phyloP scores from a whole-genome alignment of 1,139 yeast genomes.

The Lodderomyces metapsilosis region DNA sequence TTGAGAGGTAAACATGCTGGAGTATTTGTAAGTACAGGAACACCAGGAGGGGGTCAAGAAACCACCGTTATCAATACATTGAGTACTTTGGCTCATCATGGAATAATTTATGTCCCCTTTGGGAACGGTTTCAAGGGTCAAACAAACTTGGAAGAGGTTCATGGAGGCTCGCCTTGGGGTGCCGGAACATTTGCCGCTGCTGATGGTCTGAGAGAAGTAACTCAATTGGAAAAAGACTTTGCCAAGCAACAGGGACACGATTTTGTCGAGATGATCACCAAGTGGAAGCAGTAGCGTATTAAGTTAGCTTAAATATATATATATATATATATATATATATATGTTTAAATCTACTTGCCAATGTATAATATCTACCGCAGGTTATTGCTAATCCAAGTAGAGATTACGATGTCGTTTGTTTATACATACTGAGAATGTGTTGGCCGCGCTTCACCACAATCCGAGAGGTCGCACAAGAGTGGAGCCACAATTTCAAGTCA shows the following conservation, averaged over 20 bases:
- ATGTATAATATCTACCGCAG: no score
- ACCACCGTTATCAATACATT: conserved; percentile 33
- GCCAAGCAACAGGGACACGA: conserved; percentile 43
- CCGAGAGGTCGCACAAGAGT: no score
- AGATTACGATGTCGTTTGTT: no score
- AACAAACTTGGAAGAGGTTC: conserved; percentile 63
- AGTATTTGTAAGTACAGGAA: conserved; percentile 36
- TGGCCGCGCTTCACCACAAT: no score
- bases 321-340: no score
- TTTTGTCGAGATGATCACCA: conserved; percentile 22
- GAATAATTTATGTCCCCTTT: conserved; percentile 37
- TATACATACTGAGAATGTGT: no score
- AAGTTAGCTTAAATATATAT: no score
- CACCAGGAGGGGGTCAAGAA: conserved; percentile 43
- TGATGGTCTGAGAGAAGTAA: conserved; percentile 77
- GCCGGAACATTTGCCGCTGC: conserved; percentile 79
- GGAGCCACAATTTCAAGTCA: no score
- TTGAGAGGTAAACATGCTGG: conserved; percentile 40
- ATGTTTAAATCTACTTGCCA: no score
- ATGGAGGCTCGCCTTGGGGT: conserved; percentile 89
- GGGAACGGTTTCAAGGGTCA: conserved; percentile 51
- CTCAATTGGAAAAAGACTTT: conserved; percentile 61
- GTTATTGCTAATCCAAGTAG: no score
- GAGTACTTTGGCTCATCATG: conserved; percentile 36
- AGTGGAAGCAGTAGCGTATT: conserved; percentile 4